Evolutionary conservation across 2,329 filamentous ascomycete species (phyloP).

Genomic region (Chrysoporthe austroafricana): DNA sequence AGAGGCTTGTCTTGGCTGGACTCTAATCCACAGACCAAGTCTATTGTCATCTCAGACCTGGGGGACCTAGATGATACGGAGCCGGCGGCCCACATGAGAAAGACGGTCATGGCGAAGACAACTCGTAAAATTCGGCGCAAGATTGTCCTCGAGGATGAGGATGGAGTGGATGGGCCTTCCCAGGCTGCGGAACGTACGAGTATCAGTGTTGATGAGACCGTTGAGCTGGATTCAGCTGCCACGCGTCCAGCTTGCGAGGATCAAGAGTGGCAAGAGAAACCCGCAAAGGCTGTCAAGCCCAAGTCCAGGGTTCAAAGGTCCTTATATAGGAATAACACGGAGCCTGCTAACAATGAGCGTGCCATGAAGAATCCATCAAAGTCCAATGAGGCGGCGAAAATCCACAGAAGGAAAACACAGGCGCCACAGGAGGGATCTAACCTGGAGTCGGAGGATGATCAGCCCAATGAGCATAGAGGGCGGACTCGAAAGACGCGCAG

Average conservation of each 20-base stretch:
- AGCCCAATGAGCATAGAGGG: conserved; percentile 7
- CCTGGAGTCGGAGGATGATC: conserved; percentile 5
- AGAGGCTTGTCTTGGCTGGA: background rate
- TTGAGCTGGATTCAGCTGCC: background rate
- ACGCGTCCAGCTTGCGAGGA: background rate
- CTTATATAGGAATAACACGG: background rate
- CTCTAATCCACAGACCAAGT: background rate
- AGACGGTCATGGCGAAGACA: background rate
- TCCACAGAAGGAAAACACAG: conserved; percentile 8
- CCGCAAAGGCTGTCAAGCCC: background rate
- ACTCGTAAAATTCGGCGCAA: conserved; percentile 9
- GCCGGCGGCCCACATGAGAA: background rate
- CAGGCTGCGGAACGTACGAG: background rate
- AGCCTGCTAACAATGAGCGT: background rate
- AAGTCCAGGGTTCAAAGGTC: conserved; percentile 1
- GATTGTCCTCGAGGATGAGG: conserved; percentile 20
- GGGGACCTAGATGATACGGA: background rate
- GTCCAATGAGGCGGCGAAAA: background rate
- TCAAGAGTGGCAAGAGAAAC: conserved; percentile 8
- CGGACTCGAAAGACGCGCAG: conserved; percentile 7
- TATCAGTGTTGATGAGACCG: background rate
- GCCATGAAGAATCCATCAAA: background rate
- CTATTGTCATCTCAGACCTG: too few relatives aligned
- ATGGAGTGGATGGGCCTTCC: background rate
- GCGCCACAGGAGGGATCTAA: background rate